Percentiles rank a stretch among this genome's conserved stretches.
These are phyloP conservation scores for Aspergillus ochraceoroseus DNA, from an alignment of 2,329 filamentous ascomycete species.

Conservation along the genomic window DNA sequence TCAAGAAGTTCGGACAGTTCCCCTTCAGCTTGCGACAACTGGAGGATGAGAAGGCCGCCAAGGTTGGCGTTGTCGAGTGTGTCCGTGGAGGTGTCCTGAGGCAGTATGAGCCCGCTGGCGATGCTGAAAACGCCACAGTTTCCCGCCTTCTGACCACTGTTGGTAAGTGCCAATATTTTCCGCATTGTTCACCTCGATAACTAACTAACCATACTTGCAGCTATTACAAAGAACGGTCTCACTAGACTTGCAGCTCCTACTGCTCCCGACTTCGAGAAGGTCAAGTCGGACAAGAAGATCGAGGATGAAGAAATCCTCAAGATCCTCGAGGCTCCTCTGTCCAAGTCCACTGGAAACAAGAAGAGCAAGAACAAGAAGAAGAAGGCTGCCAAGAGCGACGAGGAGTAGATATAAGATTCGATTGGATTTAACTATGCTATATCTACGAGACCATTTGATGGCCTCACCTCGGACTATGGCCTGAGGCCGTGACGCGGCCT, in stretches of 20 bases:
- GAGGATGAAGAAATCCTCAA: slow-evolving; percentile 91
- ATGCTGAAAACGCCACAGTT: slow-evolving; percentile 82
- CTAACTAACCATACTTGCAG: slow-evolving; percentile 48
- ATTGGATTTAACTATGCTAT: slow-evolving; percentile 17
- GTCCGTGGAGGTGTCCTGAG: slow-evolving; percentile 88
- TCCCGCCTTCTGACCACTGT: slow-evolving; percentile 84
- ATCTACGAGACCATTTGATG: slow-evolving; percentile 14
- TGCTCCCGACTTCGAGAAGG: slow-evolving; percentile 69
- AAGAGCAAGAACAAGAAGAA: slow-evolving; percentile 93
- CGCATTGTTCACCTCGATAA: neutral
- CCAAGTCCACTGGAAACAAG: slow-evolving; percentile 58
- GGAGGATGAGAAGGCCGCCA: slow-evolving; percentile 89
- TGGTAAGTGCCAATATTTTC: slow-evolving; percentile 57
- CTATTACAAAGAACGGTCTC: slow-evolving; percentile 95
- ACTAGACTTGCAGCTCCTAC: slow-evolving; percentile 76
- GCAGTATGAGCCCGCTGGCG: slow-evolving; percentile 92
- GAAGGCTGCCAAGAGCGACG: slow-evolving; percentile 53
- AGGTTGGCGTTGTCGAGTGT: slow-evolving; percentile 95
- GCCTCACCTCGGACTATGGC: slow-evolving; percentile 17
- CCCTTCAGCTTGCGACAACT: slow-evolving; percentile 96
- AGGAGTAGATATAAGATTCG: slow-evolving; percentile 36
- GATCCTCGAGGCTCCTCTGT: slow-evolving; percentile 82
- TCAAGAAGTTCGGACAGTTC: slow-evolving; percentile 96
- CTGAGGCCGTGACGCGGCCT: slow-evolving; percentile 12
- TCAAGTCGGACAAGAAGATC: slow-evolving; percentile 97